phyloP scores from a whole-genome alignment of 148 eudicot species.

The Rhododendron griersonianum region DNA sequence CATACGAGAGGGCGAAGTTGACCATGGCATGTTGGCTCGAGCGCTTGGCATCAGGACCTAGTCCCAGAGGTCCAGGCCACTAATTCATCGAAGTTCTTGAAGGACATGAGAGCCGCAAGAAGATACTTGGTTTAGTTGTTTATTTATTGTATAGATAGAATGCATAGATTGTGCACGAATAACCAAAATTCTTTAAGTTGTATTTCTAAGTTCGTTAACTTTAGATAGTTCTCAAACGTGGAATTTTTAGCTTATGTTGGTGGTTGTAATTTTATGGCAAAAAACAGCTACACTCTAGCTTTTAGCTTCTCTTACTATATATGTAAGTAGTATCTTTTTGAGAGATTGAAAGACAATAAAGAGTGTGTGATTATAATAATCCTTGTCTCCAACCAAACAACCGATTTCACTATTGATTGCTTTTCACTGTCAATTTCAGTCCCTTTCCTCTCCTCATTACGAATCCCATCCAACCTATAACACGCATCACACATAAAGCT shows the following conservation, averaged over 20 bases:
- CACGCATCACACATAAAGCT: background rate
- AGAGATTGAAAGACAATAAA: background rate
- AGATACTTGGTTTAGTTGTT: background rate
- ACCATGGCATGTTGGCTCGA: constrained; percentile 18
- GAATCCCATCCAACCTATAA: background rate
- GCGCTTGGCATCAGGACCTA: constrained; percentile 18
- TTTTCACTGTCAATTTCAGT: too few relatives aligned
- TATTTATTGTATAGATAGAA: background rate
- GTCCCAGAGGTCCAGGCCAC: constrained; percentile 23
- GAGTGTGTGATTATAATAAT: background rate
- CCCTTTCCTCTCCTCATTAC: too few relatives aligned
- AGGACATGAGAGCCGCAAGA: background rate
- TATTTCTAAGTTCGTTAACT: background rate
- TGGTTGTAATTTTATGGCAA: background rate
- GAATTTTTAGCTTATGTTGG: background rate
- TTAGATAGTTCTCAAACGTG: background rate
- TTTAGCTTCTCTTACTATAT: background rate
- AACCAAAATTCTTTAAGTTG: background rate
- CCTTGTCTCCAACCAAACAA: background rate
- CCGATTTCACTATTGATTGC: background rate
- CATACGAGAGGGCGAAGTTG: constrained; percentile 8
- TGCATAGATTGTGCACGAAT: background rate
- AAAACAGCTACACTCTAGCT: background rate
- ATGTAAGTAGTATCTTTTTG: background rate
- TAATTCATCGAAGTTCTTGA: background rate